phyloP scores from a whole-genome alignment of 192 early-diverging fungal species.

The Podila verticillata region DNA sequence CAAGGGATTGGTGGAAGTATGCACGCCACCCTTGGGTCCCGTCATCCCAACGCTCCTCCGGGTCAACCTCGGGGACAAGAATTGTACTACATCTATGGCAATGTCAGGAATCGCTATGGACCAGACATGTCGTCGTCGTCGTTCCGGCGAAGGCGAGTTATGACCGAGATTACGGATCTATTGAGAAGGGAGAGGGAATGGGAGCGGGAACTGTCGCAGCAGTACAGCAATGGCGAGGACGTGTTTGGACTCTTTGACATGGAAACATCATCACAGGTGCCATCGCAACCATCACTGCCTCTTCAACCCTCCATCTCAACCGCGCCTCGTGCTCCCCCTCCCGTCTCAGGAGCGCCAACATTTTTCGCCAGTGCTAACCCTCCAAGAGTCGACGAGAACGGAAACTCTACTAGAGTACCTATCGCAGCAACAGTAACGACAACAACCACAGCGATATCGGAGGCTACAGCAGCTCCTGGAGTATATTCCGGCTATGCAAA shows the following conservation, averaged over 20 bases:
- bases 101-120: slow-evolving; percentile 22
- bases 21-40: neutral
- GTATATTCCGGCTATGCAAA: too few relatives aligned
- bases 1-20: neutral
- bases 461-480: too few relatives aligned
- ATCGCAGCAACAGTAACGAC: too few relatives aligned
- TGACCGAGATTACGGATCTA: slow-evolving; percentile 39
- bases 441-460: too few relatives aligned
- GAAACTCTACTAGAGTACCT: too few relatives aligned
- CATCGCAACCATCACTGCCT: too few relatives aligned
- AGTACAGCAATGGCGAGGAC: slow-evolving; percentile 5
- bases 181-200: slow-evolving; percentile 38
- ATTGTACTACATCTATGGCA: slow-evolving; percentile 32
- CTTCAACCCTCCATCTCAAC: too few relatives aligned
- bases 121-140: slow-evolving; percentile 1
- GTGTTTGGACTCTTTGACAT: neutral
- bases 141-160: slow-evolving; percentile 14
- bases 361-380: too few relatives aligned
- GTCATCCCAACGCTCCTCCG: slow-evolving; percentile 4
- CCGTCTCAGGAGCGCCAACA: too few relatives aligned
- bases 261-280: neutral
- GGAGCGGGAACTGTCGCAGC: slow-evolving; percentile 26
- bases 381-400: too few relatives aligned
- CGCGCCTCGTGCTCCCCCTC: too few relatives aligned
- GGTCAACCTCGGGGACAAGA: neutral